These are phyloP conservation scores for Metarhizium guizhouense DNA, from an alignment of 2,329 filamentous ascomycete species.

Conservation along the genomic window DNA sequence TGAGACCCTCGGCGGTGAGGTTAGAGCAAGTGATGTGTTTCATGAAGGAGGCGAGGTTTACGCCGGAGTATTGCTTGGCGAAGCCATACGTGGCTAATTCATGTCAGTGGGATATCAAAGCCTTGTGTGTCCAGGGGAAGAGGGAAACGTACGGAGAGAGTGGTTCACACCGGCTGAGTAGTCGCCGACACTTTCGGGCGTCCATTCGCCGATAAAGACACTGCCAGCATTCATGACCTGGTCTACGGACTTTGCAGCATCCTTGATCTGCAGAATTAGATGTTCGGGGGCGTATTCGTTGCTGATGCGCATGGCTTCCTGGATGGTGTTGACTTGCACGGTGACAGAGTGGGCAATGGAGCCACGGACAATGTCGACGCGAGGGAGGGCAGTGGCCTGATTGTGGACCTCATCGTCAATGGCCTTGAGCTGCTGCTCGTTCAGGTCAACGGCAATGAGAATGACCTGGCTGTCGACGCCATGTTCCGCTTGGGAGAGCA, in stretches of 20 bases:
- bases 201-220: constrained; percentile 94
- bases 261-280: constrained; percentile 78
- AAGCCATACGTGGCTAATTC: constrained; percentile 84
- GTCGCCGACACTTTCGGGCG: constrained; percentile 93
- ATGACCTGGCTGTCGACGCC: constrained; percentile 95
- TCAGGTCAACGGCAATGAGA: constrained; percentile 74
- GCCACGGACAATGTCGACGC: constrained; percentile 86
- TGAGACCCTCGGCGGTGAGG: constrained; percentile 74
- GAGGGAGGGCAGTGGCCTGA: constrained; percentile 78
- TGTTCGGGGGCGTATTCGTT: constrained; percentile 96
- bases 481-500: constrained; percentile 93
- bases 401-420: constrained; percentile 88
- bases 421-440: constrained; percentile 61
- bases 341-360: constrained; percentile 89
- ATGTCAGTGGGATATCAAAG: constrained; percentile 9
- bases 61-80: constrained; percentile 95
- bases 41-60: constrained; percentile 90
- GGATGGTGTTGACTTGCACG: constrained; percentile 60
- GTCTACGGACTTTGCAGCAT: constrained; percentile 66
- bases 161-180: constrained; percentile 98
- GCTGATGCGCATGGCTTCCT: constrained; percentile 72
- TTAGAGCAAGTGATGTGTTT: constrained; percentile 97
- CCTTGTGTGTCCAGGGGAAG: background rate
- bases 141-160: constrained; percentile 71
- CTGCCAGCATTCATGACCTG: constrained; percentile 88